Percentiles rank a stretch among this genome's conserved stretches.
These are phyloP conservation scores for Neurospora sublineolata DNA, from an alignment of 495 filamentous ascomycete species.

Conservation along the genomic window DNA sequence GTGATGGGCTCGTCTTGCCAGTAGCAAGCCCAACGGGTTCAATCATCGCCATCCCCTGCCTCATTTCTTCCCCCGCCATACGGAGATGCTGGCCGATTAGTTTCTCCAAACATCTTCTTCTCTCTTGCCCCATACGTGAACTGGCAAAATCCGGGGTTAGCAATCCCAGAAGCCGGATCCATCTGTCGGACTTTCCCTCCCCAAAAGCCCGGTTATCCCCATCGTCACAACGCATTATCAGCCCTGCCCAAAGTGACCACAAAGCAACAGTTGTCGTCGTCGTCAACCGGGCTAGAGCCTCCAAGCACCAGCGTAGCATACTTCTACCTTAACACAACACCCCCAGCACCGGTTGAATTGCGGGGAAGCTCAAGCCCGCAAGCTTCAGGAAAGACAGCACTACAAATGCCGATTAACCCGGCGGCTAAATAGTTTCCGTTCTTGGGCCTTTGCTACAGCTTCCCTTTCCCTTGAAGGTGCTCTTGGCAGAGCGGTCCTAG, in stretches of 20 bases:
- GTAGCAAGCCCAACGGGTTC: background rate
- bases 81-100: background rate
- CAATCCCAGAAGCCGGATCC: background rate
- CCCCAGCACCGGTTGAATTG: background rate
- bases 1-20: background rate
- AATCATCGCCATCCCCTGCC: background rate
- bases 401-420: conserved; percentile 14
- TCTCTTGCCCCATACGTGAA: background rate
- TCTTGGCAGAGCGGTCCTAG: background rate
- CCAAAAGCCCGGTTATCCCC: background rate
- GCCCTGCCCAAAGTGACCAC: background rate
- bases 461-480: background rate
- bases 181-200: background rate
- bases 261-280: background rate
- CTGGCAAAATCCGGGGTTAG: background rate
- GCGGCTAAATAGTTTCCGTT: conserved; percentile 5
- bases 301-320: conserved; percentile 1
- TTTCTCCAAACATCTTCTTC: background rate
- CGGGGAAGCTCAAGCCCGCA: background rate
- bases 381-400: background rate
- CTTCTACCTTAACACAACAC: background rate
- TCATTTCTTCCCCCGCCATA: background rate
- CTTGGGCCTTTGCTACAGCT: background rate
- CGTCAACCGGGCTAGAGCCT: background rate
- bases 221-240: background rate